Evolutionary conservation across 139 green algal genomes (phyloP).

Genomic region (Closterium sp.): DNA sequence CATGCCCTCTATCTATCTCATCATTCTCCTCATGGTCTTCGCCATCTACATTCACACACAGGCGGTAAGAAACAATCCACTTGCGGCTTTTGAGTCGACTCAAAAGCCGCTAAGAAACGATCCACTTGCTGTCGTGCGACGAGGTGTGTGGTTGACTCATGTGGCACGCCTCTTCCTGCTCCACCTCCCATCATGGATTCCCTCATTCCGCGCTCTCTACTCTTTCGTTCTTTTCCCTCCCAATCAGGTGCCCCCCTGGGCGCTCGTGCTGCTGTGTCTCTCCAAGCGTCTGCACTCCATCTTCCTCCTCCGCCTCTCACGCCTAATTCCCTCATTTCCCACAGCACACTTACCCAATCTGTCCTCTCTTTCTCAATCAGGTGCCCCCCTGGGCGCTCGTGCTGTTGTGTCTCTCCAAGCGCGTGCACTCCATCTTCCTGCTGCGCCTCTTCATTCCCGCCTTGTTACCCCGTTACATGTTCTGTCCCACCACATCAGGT

Average conservation of each 20-base stretch:
- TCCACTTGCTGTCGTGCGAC: too few relatives aligned
- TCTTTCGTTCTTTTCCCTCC: too few relatives aligned
- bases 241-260: not conserved
- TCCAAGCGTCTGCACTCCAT: not conserved
- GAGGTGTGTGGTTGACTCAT: too few relatives aligned
- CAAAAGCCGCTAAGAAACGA: not conserved
- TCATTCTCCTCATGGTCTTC: conserved; percentile 64
- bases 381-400: conserved; percentile 71
- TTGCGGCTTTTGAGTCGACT: too few relatives aligned
- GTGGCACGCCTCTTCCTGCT: too few relatives aligned
- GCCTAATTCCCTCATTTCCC: too few relatives aligned
- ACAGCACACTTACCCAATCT: too few relatives aligned
- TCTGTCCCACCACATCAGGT: conserved; percentile 49
- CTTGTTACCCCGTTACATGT: too few relatives aligned
- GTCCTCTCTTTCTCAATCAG: not conserved
- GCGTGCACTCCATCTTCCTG: conserved; percentile 47
- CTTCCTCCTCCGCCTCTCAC: not conserved
- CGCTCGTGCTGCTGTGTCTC: not conserved
- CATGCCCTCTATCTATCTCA: conserved; percentile 69
- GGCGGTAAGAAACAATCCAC: conserved; percentile 9
- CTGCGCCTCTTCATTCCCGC: not conserved
- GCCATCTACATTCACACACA: conserved; percentile 60
- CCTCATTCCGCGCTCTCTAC: too few relatives aligned
- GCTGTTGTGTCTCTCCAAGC: conserved; percentile 54
- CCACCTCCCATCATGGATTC: too few relatives aligned